These are phyloP conservation scores for Priceomyces haplophilus DNA, from an alignment of 805 yeast species.

Conservation along the genomic window DNA sequence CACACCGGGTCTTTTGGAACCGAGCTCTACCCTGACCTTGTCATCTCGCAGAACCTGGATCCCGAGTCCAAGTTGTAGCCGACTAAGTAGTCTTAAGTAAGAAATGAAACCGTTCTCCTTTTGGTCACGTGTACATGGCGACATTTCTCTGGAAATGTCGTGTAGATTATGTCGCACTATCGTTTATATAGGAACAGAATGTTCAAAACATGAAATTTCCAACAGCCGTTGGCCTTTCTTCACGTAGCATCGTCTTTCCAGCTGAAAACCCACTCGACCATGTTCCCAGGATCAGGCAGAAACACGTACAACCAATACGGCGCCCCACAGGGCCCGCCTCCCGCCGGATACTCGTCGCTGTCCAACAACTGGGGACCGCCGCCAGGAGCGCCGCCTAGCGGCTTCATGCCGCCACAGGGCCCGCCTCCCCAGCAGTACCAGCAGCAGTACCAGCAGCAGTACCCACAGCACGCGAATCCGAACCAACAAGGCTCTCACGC, in stretches of 20 bases:
- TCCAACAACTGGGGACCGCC: slow-evolving; percentile 15
- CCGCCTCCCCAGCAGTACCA: slow-evolving; percentile 14
- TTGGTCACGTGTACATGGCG: not conserved
- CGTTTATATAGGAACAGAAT: no score
- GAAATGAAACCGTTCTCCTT: no score
- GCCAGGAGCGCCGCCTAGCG: slow-evolving; percentile 12
- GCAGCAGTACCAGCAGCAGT: no score
- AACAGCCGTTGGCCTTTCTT: no score
- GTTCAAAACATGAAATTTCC: no score
- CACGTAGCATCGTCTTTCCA: no score
- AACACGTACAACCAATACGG: slow-evolving; percentile 12
- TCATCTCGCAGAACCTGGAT: slow-evolving; percentile 27
- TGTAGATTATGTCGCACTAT: no score
- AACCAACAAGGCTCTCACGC: not conserved
- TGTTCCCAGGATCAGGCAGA: slow-evolving; percentile 16
- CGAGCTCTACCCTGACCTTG: slow-evolving; percentile 32
- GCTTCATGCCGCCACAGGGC: slow-evolving; percentile 19
- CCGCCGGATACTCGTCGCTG: slow-evolving; percentile 15
- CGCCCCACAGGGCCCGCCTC: slow-evolving; percentile 20
- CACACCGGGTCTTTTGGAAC: slow-evolving; percentile 54
- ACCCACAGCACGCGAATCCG: not conserved
- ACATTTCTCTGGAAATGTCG: no score
- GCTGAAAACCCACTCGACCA: no score
- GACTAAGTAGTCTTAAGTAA: not conserved
- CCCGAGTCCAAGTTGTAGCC: slow-evolving; percentile 24